A percentile compares a stretch with the other conserved stretches of the same genome.
phyloP scores from a whole-genome alignment of 495 filamentous ascomycete species.

The Thozetella sp. region DNA sequence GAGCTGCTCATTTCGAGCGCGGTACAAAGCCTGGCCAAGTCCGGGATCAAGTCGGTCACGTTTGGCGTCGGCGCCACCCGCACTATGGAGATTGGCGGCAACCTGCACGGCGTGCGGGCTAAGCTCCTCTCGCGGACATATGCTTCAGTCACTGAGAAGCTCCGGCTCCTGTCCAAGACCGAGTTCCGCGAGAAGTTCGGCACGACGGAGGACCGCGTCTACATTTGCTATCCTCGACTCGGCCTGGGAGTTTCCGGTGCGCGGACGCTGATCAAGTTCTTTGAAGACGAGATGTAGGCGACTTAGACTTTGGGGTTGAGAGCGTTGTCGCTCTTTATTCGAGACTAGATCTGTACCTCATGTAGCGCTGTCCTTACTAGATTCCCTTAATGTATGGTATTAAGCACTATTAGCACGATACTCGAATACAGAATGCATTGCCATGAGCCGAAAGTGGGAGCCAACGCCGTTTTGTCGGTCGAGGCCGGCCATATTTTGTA shows the following conservation, averaged over 20 bases:
- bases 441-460: too few species aligned
- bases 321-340: too few species aligned
- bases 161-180: constrained; percentile 78
- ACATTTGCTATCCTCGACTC: constrained; percentile 80
- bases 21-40: constrained; percentile 66
- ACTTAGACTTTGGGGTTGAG: too few species aligned
- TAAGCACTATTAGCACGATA: too few species aligned
- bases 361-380: too few species aligned
- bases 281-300: constrained; percentile 65
- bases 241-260: constrained; percentile 76
- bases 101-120: constrained; percentile 71
- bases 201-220: constrained; percentile 73
- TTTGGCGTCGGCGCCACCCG: constrained; percentile 77
- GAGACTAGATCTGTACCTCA: too few species aligned
- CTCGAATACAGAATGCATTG: too few species aligned
- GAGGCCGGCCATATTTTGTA: too few species aligned
- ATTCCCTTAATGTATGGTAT: too few species aligned
- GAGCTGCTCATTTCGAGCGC: constrained; percentile 77
- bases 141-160: constrained; percentile 72
- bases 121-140: constrained; percentile 77
- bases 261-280: constrained; percentile 78
- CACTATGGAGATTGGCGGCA: constrained; percentile 70
- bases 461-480: too few species aligned
- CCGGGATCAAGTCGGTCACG: constrained; percentile 68
- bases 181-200: constrained; percentile 89